phyloP scores from a whole-genome alignment of 768 basidiomycete genomes.

The Mycena indigotica region DNA sequence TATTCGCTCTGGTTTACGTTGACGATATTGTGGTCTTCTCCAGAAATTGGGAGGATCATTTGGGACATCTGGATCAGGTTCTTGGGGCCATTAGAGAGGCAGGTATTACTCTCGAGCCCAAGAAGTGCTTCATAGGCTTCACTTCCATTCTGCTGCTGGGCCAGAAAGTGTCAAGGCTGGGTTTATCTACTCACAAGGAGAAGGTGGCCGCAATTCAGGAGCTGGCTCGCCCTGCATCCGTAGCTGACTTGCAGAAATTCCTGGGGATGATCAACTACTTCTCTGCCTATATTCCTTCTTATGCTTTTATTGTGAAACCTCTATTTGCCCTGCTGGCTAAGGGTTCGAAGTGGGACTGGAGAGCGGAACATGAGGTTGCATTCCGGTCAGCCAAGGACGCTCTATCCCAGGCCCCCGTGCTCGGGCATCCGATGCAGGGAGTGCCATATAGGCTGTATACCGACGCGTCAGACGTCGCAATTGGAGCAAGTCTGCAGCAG shows the following conservation, averaged over 20 bases:
- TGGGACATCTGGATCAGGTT: constrained; percentile 22
- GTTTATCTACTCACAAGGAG: no score
- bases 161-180: no score
- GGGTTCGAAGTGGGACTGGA: constrained; percentile 27
- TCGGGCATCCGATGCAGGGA: constrained; percentile 21
- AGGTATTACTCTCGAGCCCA: no score
- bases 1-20: no score
- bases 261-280: constrained; percentile 34
- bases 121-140: no score
- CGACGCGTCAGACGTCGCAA: no score
- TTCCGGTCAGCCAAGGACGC: constrained; percentile 24
- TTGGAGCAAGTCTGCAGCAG: constrained; percentile 20
- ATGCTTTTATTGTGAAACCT: constrained; percentile 28
- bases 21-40: no score
- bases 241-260: constrained; percentile 26
- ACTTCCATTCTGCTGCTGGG: constrained; percentile 28
- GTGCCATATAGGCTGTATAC: constrained; percentile 22
- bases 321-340: constrained; percentile 28
- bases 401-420: constrained; percentile 26
- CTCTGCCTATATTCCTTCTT: constrained; percentile 30
- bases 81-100: constrained; percentile 19
- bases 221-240: constrained; percentile 11
- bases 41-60: constrained; percentile 22
- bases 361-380: constrained; percentile 18
- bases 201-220: no score